Evolutionary conservation across 2,329 filamentous ascomycete species (phyloP).

Genomic region (Colletotrichum spaethianum): DNA sequence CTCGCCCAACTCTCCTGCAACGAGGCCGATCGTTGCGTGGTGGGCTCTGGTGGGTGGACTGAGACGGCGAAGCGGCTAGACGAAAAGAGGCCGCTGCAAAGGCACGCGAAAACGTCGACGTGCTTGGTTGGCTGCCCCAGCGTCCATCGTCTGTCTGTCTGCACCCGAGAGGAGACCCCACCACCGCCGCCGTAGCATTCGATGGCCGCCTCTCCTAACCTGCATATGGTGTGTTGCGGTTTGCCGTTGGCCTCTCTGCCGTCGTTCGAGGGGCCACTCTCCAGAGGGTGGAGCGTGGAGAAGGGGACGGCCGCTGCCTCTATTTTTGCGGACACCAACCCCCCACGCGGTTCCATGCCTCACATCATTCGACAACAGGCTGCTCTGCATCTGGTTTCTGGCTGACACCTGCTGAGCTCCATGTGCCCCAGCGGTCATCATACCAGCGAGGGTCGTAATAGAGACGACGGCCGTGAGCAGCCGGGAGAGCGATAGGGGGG

Average conservation of each 20-base stretch:
- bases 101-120: constrained; percentile 1
- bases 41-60: constrained; percentile 13
- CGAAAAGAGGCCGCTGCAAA: constrained; percentile 13
- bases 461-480: constrained; percentile 8
- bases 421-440: constrained; percentile 10
- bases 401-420: constrained; percentile 22
- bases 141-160: constrained; percentile 3
- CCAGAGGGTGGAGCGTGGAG: constrained; percentile 29
- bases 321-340: constrained; percentile 33
- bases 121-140: constrained; percentile 17
- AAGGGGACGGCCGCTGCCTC: constrained; percentile 31
- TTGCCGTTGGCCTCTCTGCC: constrained; percentile 12
- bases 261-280: constrained; percentile 11
- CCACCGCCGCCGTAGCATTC: constrained; percentile 33
- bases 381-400: constrained; percentile 15
- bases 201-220: constrained; percentile 25
- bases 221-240: constrained; percentile 24
- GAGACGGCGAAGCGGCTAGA: constrained; percentile 14
- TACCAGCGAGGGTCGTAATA: neutral
- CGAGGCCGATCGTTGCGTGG: constrained; percentile 29
- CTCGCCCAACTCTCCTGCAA: constrained; percentile 26
- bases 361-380: constrained; percentile 30
- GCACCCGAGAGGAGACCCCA: neutral
- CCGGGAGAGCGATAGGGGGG: constrained; percentile 9
- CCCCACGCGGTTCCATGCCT: constrained; percentile 35